Evolutionary conservation across 2,329 filamentous ascomycete genomes (phyloP), one percentile per base, ranked within the genome.

Genomic region (Xylariaceae sp.): DNA sequence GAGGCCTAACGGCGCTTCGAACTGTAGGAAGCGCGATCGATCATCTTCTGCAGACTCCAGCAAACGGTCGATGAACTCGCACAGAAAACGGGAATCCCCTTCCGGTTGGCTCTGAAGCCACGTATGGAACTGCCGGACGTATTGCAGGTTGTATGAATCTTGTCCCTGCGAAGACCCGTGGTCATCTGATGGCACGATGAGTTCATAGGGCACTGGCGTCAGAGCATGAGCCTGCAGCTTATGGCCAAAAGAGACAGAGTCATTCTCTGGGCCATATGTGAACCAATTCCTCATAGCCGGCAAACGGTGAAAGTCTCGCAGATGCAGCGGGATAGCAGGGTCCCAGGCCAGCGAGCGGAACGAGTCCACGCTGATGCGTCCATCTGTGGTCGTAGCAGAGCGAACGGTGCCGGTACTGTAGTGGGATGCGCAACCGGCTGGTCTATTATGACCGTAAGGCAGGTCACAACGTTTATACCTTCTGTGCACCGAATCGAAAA

Each of bases 1-100:
- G 39, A 93, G 78, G 44, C 76, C 77, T 0, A 96, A 74, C 0
- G 86, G 83, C 1, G 84, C 85, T 30, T 82, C 69, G 51, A 89
- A 78, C 53, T 81, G 81, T 34, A 78, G 79, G 69, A 85, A 90
- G 35, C 67, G 73, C 53, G 73, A 63, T 6, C 48, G 37, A 7
- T 55, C 55, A 1, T 52, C 49, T 9, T 71, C 66, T 39, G 61
- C 45, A 3, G 59, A 57, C 39, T 64, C 58, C 8, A 74, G 52
- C 4, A 71, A 67, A 8, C 65, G 62, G 49, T 69, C 52, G n/a
- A 68, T 62, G 62, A 74, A 65, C 3, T 17, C 10, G 11, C 48
- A 51, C n/a, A 67, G 34, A n/a, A 57, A 34, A 54, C 4, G n/a
- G 39, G 6, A 5, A 11, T 59, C 15, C 18, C 51, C 50, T 34